Evolutionary conservation across 1,139 yeast genomes (phyloP).

Genomic region (Saccharomyces hybrid): DNA sequence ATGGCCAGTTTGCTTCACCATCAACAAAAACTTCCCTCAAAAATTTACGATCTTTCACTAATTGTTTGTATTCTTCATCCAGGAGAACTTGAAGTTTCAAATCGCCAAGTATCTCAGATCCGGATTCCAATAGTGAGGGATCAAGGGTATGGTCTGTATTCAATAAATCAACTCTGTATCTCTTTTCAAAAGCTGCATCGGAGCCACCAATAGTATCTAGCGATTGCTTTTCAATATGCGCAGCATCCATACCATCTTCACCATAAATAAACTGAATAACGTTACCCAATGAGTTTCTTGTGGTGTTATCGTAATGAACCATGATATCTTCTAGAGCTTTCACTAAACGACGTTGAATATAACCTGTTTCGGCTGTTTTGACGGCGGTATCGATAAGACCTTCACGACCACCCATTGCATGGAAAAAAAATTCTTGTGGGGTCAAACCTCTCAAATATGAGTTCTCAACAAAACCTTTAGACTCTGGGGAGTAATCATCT

Average conservation of each 20-base stretch:
- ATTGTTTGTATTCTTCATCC: constrained; percentile 78
- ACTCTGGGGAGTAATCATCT: constrained; percentile 97
- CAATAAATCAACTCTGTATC: constrained; percentile 83
- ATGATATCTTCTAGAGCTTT: constrained; percentile 97
- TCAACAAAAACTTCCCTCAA: constrained; percentile 80
- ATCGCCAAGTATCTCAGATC: constrained; percentile 87
- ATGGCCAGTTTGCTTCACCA: constrained; percentile 95
- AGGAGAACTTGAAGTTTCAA: constrained; percentile 69
- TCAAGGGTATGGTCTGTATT: constrained; percentile 56
- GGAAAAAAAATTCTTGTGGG: constrained; percentile 98
- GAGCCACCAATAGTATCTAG: constrained; percentile 95
- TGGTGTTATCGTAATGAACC: constrained; percentile 98
- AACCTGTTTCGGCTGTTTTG: constrained; percentile 98
- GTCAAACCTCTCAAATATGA: constrained; percentile 95
- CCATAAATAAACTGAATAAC: constrained; percentile 94
- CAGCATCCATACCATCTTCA: constrained; percentile 98
- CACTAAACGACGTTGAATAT: constrained; percentile 96
- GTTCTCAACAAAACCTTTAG: constrained; percentile 95
- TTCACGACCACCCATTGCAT: constrained; percentile 99
- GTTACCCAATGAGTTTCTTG: constrained; percentile 95
- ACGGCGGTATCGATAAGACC: constrained; percentile 99
- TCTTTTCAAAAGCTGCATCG: constrained; percentile 68
- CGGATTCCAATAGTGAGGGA: constrained; percentile 75
- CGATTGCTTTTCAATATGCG: constrained; percentile 96
- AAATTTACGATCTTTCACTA: constrained; percentile 66